Percentiles rank a stretch among this genome's conserved stretches.
Evolutionary conservation across 2,329 filamentous ascomycete species (phyloP).

Genomic region (Davidsoniella virescens): DNA sequence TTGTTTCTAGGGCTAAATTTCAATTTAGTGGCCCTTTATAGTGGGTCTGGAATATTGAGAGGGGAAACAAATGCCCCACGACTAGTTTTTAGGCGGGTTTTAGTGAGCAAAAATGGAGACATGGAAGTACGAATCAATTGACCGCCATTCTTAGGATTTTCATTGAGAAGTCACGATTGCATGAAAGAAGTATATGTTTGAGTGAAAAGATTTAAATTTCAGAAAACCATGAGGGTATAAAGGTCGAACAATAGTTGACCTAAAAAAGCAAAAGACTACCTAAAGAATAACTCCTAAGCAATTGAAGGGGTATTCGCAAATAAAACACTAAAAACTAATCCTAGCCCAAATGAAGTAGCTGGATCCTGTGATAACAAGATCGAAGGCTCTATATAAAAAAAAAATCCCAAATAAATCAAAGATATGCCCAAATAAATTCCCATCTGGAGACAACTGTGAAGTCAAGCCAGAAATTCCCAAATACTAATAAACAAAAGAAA

Average conservation of each 20-base stretch:
- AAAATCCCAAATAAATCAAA: conserved; percentile 4
- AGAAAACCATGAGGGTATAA: conserved; percentile 7
- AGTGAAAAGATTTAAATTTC: conserved; percentile 5
- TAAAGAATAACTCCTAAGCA: conserved; percentile 1
- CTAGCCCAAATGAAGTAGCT: too few relatives aligned
- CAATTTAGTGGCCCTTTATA: too few relatives aligned
- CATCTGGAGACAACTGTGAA: neutral
- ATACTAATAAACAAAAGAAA: neutral
- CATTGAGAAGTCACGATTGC: neutral
- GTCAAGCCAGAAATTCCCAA: neutral
- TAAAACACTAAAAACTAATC: conserved; percentile 3
- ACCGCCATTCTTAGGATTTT: too few relatives aligned
- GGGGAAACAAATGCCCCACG: too few relatives aligned
- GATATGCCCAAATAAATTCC: conserved; percentile 3
- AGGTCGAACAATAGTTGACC: conserved; percentile 3
- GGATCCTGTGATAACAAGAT: neutral
- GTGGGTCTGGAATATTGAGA: too few relatives aligned
- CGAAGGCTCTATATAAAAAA: conserved; percentile 1
- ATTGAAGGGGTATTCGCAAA: conserved; percentile 5
- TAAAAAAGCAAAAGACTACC: conserved; percentile 7
- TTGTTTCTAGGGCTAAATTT: too few relatives aligned
- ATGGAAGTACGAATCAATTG: too few relatives aligned
- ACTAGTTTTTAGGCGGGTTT: too few relatives aligned
- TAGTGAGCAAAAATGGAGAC: too few relatives aligned
- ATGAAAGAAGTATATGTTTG: neutral